Evolutionary conservation across 129 eudicot genomes (phyloP).

Genomic region (Pseudognaphalium luteoalbum): DNA sequence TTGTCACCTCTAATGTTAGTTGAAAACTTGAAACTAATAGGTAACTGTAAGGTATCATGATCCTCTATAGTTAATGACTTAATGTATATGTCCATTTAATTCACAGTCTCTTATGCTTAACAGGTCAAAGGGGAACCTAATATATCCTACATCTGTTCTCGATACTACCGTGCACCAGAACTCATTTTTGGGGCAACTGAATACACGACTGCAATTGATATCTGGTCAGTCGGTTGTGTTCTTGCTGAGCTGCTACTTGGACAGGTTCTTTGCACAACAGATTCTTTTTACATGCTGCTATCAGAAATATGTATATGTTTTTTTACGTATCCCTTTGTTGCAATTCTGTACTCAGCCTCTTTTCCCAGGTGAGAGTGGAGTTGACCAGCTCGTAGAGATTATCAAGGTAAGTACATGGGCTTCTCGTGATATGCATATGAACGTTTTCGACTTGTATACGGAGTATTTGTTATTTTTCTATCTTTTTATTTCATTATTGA

Average conservation of each 20-base stretch:
- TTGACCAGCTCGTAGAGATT: constrained; percentile 72
- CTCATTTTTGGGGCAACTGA: constrained; percentile 80
- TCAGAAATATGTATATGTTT: not conserved
- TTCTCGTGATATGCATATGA: too few species aligned
- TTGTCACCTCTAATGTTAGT: not conserved
- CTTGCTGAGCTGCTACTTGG: constrained; percentile 79
- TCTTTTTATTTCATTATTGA: not conserved
- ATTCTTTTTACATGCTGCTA: not conserved
- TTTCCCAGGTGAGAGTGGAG: constrained; percentile 81
- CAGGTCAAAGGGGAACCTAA: constrained; percentile 78
- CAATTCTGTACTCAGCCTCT: constrained; percentile 49
- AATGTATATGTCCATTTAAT: not conserved
- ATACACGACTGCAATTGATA: constrained; percentile 68
- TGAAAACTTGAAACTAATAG: not conserved
- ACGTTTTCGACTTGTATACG: not conserved
- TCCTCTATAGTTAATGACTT: too few species aligned
- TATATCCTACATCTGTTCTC: constrained; percentile 67
- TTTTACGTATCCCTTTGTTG: not conserved
- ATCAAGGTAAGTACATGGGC: constrained; percentile 46
- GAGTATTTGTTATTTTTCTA: not conserved
- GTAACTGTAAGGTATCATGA: not conserved
- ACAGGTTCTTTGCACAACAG: constrained; percentile 47
- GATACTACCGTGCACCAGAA: constrained; percentile 75
- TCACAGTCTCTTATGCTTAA: constrained; percentile 13
- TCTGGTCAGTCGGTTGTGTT: constrained; percentile 79